Base-by-base conservation (phyloP, 257 asterid species). In the Cruciata laevipes region DNA sequence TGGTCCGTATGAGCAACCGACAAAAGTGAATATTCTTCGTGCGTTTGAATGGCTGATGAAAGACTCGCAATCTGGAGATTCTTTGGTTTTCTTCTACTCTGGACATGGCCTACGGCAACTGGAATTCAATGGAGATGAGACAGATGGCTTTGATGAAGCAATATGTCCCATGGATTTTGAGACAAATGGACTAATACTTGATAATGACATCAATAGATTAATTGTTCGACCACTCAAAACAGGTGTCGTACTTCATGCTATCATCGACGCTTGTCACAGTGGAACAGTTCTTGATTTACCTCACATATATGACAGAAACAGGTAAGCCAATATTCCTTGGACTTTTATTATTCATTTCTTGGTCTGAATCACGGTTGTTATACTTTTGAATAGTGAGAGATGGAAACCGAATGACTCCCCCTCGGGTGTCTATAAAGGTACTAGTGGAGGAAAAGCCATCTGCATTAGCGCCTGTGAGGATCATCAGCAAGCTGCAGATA, bases 401-500 rank as follows among this genome's bases (percentile, higher is more conserved):
- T 90, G 97, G 97, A 82, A 74, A 3, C 78, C 75, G 35, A 79
- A 86, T 57, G 55, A 66, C 27, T 85, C 86, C 44, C 88, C 84
- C 13, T 78, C 86, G 0, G 85, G 83, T 1, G 63, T 67, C 55
- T 58, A 30, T 25, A 86, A 88, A 80, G 86, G 87, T 37, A 77
- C 95, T 7, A 72, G 17, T 13, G 95, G 95, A 67, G 97, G 97
- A 58, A 73, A 20, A 52, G 96, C 91, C 3, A 76, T 90, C 71
- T 71, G 90, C 76, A 69, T 90, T 69, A 86, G 97, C 65, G 95
- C 97, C 16, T 90, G 97, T 68, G 87, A 83, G 73, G 97, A 90
- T 75, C 57, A 86, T 76, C 95, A 87, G 80, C 77, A 72, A 33
- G 95, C 95, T 55, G 85, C 95, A 69, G 94, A 87, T 69, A 84